A percentile compares a stretch with the other conserved stretches of the same genome.
Evolutionary conservation across 2,329 filamentous ascomycete genomes (phyloP).

Genomic region (Scedosporium dehoogii): DNA sequence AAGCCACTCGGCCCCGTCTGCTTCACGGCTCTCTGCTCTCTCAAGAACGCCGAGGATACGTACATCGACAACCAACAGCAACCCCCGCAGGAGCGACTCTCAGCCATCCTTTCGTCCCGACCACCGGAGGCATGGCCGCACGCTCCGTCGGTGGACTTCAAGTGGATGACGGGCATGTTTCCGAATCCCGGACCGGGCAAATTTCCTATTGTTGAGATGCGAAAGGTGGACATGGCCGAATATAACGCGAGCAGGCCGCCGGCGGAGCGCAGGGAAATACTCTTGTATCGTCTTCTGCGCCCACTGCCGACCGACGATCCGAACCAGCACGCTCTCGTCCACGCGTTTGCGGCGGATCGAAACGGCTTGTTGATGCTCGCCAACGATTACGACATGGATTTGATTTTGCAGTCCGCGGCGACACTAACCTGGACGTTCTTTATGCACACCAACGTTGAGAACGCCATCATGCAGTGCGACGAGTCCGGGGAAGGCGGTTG

Average conservation of each 20-base stretch:
- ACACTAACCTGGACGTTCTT: conserved; percentile 42
- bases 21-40: conserved; percentile 42
- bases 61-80: background rate
- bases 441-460: conserved; percentile 38
- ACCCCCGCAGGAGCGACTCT: conserved; percentile 26
- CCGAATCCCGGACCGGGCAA: conserved; percentile 25
- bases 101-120: conserved; percentile 25
- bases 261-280: conserved; percentile 35
- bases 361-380: conserved; percentile 42
- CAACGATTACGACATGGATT: conserved; percentile 38
- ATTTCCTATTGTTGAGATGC: conserved; percentile 43
- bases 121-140: conserved; percentile 32
- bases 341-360: conserved; percentile 42
- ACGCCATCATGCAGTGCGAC: conserved; percentile 32
- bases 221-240: conserved; percentile 40
- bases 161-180: conserved; percentile 24
- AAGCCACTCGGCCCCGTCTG: conserved; percentile 30
- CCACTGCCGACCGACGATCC: conserved; percentile 29
- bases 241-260: conserved; percentile 32
- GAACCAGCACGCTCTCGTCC: conserved; percentile 36
- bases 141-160: conserved; percentile 35
- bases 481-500: conserved; percentile 24
- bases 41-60: conserved; percentile 30
- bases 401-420: conserved; percentile 28
- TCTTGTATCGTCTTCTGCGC: conserved; percentile 37